A percentile compares a stretch with the other conserved stretches of the same genome.
Conservation (phyloP, 1,139 yeast genomes). For the Blastobotrys petasosporus region DNA sequence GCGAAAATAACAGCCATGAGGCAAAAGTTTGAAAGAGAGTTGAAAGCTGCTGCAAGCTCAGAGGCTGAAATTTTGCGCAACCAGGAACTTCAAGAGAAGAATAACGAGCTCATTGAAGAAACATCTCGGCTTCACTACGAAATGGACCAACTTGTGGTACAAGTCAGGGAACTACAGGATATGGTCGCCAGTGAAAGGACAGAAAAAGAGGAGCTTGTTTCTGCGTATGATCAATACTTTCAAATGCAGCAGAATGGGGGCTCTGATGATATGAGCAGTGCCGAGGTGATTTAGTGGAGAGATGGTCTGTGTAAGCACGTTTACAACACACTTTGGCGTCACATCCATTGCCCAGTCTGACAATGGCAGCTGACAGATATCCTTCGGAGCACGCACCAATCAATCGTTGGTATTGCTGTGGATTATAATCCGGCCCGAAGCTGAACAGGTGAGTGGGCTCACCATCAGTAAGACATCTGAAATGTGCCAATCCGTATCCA, state of each 20-base stretch:
- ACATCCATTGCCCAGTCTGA: too few relatives aligned
- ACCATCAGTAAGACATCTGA: too few relatives aligned
- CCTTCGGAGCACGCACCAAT: too few relatives aligned
- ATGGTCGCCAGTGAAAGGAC: slow-evolving; percentile 4
- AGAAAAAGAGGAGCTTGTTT: slow-evolving; percentile 8
- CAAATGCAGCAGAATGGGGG: neutral
- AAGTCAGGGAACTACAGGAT: slow-evolving; percentile 2
- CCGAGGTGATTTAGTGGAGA: neutral
- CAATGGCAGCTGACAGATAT: too few relatives aligned
- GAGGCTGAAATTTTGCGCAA: slow-evolving; percentile 27
- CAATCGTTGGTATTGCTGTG: too few relatives aligned
- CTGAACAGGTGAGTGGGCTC: too few relatives aligned
- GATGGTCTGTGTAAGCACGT: neutral
- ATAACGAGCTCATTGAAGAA: slow-evolving; percentile 14
- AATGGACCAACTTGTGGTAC: slow-evolving; percentile 3
- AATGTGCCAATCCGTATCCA: too few relatives aligned
- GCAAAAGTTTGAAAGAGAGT: slow-evolving; percentile 46
- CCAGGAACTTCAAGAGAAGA: slow-evolving; percentile 41
- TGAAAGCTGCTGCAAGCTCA: slow-evolving; percentile 29
- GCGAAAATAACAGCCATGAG: slow-evolving; percentile 52
- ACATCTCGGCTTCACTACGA: slow-evolving; percentile 1
- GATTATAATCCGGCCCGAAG: too few relatives aligned
- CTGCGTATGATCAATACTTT: slow-evolving; percentile 9
- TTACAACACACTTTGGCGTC: too few relatives aligned
- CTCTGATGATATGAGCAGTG: neutral